These are phyloP conservation scores for Chaetomium strumarium DNA, from an alignment of 2,329 filamentous ascomycete genomes.

Conservation along the genomic window DNA sequence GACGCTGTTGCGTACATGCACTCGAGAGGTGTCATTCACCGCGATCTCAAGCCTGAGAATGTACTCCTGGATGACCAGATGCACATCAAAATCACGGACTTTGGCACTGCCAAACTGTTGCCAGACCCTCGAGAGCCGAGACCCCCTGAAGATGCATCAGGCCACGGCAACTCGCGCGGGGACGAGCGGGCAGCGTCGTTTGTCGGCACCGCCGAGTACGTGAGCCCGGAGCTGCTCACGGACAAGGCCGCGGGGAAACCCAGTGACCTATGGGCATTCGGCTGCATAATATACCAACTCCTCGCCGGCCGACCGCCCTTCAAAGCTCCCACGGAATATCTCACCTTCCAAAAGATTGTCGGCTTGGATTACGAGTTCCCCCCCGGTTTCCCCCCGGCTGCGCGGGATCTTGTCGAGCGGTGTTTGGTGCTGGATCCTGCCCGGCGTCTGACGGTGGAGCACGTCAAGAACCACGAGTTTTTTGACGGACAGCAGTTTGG, in stretches of 20 bases:
- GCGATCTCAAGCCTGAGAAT: conserved; percentile 95
- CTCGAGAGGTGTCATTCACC: conserved; percentile 88
- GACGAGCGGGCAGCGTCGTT: conserved; percentile 78
- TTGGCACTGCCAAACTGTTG: conserved; percentile 94
- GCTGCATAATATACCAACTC: conserved; percentile 95
- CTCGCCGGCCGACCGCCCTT: conserved; percentile 94
- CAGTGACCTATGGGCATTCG: conserved; percentile 96
- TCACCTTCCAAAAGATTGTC: conserved; percentile 98
- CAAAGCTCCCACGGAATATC: conserved; percentile 91
- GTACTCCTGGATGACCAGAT: conserved; percentile 91
- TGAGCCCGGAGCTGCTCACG: conserved; percentile 92
- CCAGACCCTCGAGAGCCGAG: conserved; percentile 49
- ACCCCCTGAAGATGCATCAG: conserved; percentile 37
- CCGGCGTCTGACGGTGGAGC: conserved; percentile 80
- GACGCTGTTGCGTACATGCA: conserved; percentile 99
- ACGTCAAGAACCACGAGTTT: conserved; percentile 95
- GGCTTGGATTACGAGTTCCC: conserved; percentile 92
- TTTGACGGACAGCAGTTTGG: conserved; percentile 86
- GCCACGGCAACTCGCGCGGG: conserved; percentile 43
- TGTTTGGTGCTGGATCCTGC: conserved; percentile 84
- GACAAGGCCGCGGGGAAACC: conserved; percentile 97
- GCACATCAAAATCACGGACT: conserved; percentile 98
- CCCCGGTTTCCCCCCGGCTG: conserved; percentile 75
- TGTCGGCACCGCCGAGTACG: conserved; percentile 95
- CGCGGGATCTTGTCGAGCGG: conserved; percentile 83